Base-by-base conservation (phyloP, 2,329 filamentous ascomycete species). In the Xylariaceae sp. region DNA sequence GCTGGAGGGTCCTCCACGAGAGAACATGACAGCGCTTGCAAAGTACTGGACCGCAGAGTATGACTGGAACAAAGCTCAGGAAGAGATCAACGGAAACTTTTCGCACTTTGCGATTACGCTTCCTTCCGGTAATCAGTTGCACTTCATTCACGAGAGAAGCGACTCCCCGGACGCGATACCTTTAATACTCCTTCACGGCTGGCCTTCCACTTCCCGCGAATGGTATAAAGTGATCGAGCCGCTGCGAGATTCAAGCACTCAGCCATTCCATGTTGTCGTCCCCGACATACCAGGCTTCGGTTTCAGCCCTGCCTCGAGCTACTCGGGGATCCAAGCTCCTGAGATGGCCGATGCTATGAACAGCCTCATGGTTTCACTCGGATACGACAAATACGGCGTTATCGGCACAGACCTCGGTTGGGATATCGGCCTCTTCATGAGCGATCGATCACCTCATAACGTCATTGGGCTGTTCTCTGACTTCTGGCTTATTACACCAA, bases 41-140 rank as follows among this genome's bases (percentile, higher is more conserved):
- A 38, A 50, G n/a, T 52, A 59, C 50, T 66, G 63, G 63, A 43
- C 34, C 5, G 41, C 45, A 11, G 45, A 53, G 4, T 66, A 59
- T 45, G 50, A 61, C 17, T 67, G 64, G 64, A 51, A 54, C n/a
- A 14, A 31, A 3, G 44, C 50, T 17, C 59, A 67, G 45, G 41
- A 52, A 22, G 42, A 54, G 14, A 39, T 66, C 14, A 64, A 66
- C 31, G 34, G 47, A 6, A 42, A 55, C 13, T 38, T 64, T 2
- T 59, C 62, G 1, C 61, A 69, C 34, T 69, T 64, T 47, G 61
- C 51, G 22, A 64, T 60, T 0, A 62, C 47, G 2, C 45, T 60
- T 17, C 18, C 45, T 4, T 31, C 18, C 14, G 19, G 19, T 14
- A 16, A 9, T 13, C 59, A 53, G 17, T 51, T 59, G 14, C 57